These are phyloP conservation scores for Saccharomycopsis capsularis DNA, from an alignment of 805 yeast species.

Conservation along the genomic window DNA sequence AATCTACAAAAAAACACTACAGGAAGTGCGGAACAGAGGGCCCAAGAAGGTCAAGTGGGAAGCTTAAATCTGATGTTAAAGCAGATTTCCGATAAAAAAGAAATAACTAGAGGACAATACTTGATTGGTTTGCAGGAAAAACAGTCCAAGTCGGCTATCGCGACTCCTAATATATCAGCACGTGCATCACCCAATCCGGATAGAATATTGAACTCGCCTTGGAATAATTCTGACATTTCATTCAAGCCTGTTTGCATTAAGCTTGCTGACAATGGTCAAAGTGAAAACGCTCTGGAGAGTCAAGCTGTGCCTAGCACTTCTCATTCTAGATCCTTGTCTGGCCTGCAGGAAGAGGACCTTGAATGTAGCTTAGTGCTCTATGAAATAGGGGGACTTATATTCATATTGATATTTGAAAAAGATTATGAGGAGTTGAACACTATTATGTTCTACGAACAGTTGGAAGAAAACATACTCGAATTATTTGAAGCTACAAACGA, in stretches of 20 bases:
- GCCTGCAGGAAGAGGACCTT: not conserved
- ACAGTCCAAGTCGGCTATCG: not conserved
- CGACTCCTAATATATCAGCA: not conserved
- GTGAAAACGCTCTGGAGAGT: not conserved
- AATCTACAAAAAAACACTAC: too few relatives aligned
- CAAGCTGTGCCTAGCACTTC: not conserved
- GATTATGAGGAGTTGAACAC: constrained; percentile 14
- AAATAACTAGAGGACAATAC: constrained; percentile 12
- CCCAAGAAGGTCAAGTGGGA: constrained; percentile 1
- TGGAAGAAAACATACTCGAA: constrained; percentile 19
- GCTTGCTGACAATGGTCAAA: not conserved
- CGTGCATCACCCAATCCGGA: constrained; percentile 18
- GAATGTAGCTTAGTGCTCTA: constrained; percentile 14
- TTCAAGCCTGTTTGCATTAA: constrained; percentile 12
- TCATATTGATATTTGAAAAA: constrained; percentile 31
- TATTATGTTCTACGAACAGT: constrained; percentile 16
- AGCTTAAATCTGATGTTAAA: constrained; percentile 14
- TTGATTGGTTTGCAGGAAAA: constrained; percentile 15
- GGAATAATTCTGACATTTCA: constrained; percentile 12
- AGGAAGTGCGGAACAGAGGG: not conserved
- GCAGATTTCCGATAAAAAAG: constrained; percentile 11
- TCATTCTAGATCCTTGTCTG: not conserved
- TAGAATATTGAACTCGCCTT: constrained; percentile 16
- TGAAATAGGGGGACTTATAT: constrained; percentile 31
- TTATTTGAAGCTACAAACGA: constrained; percentile 17